Evolutionary conservation across 495 filamentous ascomycete genomes (phyloP), one percentile per base, ranked within the genome.

Genomic region (Penicillium arizonense): DNA sequence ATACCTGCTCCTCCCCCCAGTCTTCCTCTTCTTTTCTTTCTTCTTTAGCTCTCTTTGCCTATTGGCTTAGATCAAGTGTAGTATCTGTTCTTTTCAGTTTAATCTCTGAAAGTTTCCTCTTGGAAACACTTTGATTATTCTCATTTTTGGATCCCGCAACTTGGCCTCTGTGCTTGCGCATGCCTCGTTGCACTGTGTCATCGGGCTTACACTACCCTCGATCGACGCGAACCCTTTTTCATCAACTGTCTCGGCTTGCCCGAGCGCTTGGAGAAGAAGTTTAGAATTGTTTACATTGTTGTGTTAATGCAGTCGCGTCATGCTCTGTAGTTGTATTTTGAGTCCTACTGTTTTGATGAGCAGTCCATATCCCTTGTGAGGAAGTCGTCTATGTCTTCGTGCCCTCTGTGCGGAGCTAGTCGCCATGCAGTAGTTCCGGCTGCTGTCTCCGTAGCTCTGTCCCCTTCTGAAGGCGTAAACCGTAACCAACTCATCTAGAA

Each of bases 51-150:
- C 75, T 81, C 78, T 76, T 80, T 80, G 74, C 72, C 77, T 71
- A 71, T 75, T 77, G 72, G 77, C 78, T 77, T 74, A 94, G 89
- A 93, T 94, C 90, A 93, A 92, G 90, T 94, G 89, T 94, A 93
- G 89, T 94, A 96, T 94, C 90, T 95, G 90, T 95, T 95, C 90
- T 95, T 92, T 91, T 91, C 87, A 93, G 88, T 92, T 90, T 92
- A 91, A 92, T 82, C 78, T 81, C 79, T 82, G 79, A 82, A 82
- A 82, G 77, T 76, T 69, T 74, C 71, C 84, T 87, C 74, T 77
- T 56, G 83, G 78, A 77, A 77, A 81, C 80, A 87, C 82, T 79
- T 79, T 85, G 85, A 89, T 91, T 91, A 89, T 82, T 81, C 85
- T 80, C 78, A 89, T 91, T 89, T 90, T 89, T 80, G 79, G 58